Conservation (phyloP, 768 basidiomycete genomes). For the Mycena albidolilacea region DNA sequence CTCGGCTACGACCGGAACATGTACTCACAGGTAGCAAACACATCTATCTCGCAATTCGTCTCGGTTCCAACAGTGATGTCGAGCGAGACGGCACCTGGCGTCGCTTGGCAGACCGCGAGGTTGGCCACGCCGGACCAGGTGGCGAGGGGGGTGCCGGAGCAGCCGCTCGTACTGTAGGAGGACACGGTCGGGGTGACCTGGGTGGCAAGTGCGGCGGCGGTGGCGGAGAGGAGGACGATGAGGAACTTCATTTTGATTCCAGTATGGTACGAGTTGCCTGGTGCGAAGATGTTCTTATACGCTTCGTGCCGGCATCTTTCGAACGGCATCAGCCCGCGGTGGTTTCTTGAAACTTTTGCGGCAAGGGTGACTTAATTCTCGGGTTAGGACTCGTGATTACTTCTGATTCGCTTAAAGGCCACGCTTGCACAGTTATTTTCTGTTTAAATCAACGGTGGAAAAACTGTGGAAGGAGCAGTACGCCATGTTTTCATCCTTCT, state of each 20-base stretch:
- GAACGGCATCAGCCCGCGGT: no score
- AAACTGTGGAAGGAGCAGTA: no score
- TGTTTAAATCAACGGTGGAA: no score
- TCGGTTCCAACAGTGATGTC: constrained; percentile 5
- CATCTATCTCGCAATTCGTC: constrained; percentile 15
- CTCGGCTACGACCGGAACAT: background rate
- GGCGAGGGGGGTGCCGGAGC: constrained; percentile 19
- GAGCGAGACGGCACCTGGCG: constrained; percentile 24
- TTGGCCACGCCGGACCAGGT: constrained; percentile 24
- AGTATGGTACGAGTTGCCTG: no score
- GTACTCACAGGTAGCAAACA: constrained; percentile 21
- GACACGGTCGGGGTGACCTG: constrained; percentile 12
- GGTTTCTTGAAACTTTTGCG: no score
- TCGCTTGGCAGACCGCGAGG: constrained; percentile 15
- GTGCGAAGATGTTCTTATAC: no score
- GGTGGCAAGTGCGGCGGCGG: background rate
- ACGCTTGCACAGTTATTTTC: no score
- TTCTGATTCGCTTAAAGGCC: no score
- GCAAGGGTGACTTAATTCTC: no score
- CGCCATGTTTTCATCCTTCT: no score
- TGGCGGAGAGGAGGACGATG: background rate
- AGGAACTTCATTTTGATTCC: background rate
- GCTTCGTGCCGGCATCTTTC: no score
- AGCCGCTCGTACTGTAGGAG: constrained; percentile 17
- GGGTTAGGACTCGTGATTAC: no score